Conservation (phyloP, 805 yeast species). For the Candida orba region DNA sequence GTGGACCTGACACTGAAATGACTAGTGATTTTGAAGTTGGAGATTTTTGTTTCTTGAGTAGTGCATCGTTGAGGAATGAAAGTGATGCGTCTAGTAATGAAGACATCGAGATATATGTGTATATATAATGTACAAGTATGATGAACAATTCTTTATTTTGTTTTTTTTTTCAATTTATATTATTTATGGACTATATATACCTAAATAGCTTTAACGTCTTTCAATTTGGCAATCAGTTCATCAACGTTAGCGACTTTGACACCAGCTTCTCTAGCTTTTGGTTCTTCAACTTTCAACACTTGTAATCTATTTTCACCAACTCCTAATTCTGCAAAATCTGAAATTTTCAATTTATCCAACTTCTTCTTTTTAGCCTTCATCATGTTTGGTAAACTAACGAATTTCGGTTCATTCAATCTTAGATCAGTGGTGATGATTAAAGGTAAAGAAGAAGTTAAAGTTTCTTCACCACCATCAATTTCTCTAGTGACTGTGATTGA, state of each 20-base stretch:
- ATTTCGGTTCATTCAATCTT: constrained; percentile 91
- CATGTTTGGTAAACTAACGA: constrained; percentile 90
- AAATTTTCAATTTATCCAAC: constrained; percentile 54
- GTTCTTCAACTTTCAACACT: constrained; percentile 72
- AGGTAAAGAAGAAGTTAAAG: constrained; percentile 72
- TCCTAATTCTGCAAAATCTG: constrained; percentile 62
- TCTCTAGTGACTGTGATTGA: constrained; percentile 75
- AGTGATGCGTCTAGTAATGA: neutral
- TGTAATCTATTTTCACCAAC: constrained; percentile 51
- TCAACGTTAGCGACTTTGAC: constrained; percentile 74
- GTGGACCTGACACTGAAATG: constrained; percentile 40
- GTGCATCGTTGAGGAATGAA: neutral
- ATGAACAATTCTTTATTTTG: too few species aligned
- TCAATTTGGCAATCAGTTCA: constrained; percentile 71
- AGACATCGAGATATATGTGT: neutral
- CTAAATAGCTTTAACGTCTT: constrained; percentile 38
- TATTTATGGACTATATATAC: neutral
- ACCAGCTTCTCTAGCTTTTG: constrained; percentile 77
- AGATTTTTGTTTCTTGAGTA: constrained; percentile 8
- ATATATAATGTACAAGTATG: too few species aligned
- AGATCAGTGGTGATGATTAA: constrained; percentile 86
- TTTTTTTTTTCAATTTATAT: neutral
- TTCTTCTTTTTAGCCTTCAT: constrained; percentile 99
- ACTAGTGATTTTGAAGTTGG: constrained; percentile 35
- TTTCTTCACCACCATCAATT: constrained; percentile 92